phyloP scores from a whole-genome alignment of 371 early-diverging fungal species.

The Mucor indicus region DNA sequence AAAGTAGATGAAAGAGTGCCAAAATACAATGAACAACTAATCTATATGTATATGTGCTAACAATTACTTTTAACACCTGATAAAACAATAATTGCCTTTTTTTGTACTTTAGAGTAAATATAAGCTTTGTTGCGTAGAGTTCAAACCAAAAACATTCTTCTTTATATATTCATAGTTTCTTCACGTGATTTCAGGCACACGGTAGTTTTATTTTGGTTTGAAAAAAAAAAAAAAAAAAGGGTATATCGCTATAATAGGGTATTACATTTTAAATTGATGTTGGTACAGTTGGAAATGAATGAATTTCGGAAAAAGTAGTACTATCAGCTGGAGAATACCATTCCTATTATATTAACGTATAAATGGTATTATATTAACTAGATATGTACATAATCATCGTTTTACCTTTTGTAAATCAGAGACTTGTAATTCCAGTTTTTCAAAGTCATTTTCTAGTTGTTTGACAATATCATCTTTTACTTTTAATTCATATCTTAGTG shows the following conservation, averaged over 20 bases:
- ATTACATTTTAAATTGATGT: constrained; percentile 12
- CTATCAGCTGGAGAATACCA: constrained; percentile 16
- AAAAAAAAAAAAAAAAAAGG: background rate
- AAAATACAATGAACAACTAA: no score
- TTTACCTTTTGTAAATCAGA: constrained; percentile 43
- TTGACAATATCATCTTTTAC: constrained; percentile 46
- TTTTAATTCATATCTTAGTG: constrained; percentile 33
- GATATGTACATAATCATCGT: background rate
- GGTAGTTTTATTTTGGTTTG: no score
- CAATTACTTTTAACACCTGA: no score
- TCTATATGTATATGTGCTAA: no score
- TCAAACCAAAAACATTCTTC: no score
- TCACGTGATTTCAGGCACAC: no score
- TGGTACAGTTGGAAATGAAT: constrained; percentile 33
- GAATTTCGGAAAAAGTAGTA: constrained; percentile 30
- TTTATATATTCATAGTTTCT: no score
- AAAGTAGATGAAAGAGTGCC: no score
- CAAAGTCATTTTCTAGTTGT: constrained; percentile 46
- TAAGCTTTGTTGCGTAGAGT: no score
- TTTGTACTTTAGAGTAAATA: no score
- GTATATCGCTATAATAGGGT: background rate
- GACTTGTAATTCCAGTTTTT: constrained; percentile 39
- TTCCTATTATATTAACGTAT: no score
- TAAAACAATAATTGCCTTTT: no score
- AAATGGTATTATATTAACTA: background rate